A percentile compares a stretch with the other conserved stretches of the same genome.
Evolutionary conservation across 768 basidiomycete species (phyloP).

Genomic region (Suillus hirtellus): DNA sequence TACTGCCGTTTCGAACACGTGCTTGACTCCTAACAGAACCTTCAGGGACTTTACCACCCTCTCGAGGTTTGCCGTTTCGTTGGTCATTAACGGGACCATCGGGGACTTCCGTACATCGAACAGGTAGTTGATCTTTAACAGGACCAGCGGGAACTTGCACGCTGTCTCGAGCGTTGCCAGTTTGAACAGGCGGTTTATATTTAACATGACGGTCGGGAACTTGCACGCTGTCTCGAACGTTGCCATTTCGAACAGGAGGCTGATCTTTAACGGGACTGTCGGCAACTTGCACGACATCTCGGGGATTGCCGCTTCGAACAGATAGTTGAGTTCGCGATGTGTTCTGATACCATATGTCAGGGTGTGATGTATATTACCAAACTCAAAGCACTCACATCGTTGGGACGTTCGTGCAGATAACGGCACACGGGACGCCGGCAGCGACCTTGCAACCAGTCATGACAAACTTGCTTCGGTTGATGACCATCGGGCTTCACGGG

Average conservation of each 20-base stretch:
- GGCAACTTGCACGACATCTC: neutral
- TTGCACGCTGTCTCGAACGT: neutral
- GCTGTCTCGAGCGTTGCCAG: neutral
- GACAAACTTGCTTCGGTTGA: neutral
- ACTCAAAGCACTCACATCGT: neutral
- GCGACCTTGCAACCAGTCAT: neutral
- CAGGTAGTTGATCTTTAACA: neutral
- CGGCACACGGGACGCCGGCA: neutral
- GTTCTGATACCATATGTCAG: neutral
- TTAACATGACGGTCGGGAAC: neutral
- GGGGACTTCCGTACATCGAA: neutral
- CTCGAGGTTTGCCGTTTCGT: neutral
- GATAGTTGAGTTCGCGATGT: neutral
- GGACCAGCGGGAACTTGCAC: neutral
- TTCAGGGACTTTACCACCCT: neutral
- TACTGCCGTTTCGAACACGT: neutral
- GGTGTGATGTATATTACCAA: neutral
- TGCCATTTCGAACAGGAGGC: neutral
- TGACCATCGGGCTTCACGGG: neutral
- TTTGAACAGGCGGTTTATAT: neutral
- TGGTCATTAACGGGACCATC: neutral
- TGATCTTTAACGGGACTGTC: neutral
- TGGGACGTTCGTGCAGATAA: neutral
- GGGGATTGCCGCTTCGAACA: neutral
- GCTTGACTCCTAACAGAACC: neutral